Evolutionary conservation across 495 filamentous ascomycete genomes (phyloP).

Genomic region (Xylaria scruposa): DNA sequence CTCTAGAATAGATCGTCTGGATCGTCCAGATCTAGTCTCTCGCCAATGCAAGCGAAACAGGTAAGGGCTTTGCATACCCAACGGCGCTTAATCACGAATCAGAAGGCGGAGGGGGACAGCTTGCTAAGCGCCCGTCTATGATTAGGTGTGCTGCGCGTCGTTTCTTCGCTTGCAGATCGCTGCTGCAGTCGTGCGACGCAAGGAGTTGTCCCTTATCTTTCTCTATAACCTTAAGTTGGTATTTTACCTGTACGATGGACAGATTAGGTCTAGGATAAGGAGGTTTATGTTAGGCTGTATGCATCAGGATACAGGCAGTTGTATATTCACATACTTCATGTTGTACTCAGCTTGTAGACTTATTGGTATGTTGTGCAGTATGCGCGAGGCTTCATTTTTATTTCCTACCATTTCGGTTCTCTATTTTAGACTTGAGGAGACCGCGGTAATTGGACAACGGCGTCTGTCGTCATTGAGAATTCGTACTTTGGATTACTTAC

Average conservation of each 20-base stretch:
- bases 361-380: background rate
- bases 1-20: background rate
- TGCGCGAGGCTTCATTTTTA: background rate
- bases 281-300: background rate
- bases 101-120: background rate
- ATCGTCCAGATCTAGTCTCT: background rate
- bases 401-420: background rate
- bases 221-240: too few species aligned
- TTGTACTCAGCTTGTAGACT: background rate
- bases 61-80: background rate
- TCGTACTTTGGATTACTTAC: background rate
- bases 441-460: background rate
- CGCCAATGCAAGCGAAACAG: background rate
- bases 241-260: too few species aligned
- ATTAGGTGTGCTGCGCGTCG: background rate
- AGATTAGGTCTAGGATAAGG: background rate
- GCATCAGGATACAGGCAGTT: background rate
- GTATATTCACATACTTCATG: background rate
- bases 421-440: background rate
- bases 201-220: background rate
- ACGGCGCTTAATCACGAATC: conserved; percentile 29
- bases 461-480: background rate
- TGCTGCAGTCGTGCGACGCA: conserved; percentile 1
- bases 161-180: conserved; percentile 2
- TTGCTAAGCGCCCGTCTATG: conserved; percentile 25